phyloP scores from a whole-genome alignment of 2,329 filamentous ascomycete genomes.

The Neurospora sp. region DNA sequence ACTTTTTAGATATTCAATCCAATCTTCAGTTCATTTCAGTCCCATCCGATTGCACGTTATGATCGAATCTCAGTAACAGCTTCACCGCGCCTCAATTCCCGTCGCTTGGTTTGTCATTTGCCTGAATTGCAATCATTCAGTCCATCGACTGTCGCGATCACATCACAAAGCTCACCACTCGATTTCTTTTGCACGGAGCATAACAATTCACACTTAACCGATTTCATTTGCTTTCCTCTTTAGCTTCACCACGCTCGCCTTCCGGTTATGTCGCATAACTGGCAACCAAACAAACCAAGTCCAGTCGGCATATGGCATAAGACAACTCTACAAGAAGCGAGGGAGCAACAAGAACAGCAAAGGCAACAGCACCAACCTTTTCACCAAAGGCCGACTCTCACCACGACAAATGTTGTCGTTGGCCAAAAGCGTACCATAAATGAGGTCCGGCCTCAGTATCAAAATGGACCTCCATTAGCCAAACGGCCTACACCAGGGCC shows the following conservation, averaged over 20 bases:
- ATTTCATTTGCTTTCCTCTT: background rate
- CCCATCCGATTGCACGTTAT: background rate
- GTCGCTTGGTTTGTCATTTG: background rate
- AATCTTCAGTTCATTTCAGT: background rate
- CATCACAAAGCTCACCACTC: background rate
- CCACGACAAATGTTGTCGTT: slow-evolving; percentile 6
- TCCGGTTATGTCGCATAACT: background rate
- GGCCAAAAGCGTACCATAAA: slow-evolving; percentile 18
- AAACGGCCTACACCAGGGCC: background rate
- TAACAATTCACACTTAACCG: background rate
- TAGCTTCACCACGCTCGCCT: background rate
- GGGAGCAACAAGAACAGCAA: slow-evolving; percentile 2
- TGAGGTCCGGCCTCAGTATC: background rate
- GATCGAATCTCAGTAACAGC: background rate
- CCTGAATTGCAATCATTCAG: background rate
- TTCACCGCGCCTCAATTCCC: background rate
- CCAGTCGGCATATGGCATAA: slow-evolving; percentile 4
- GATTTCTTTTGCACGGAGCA: background rate
- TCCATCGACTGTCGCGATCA: background rate
- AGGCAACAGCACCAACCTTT: slow-evolving; percentile 8
- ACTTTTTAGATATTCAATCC: background rate
- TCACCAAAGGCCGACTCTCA: background rate
- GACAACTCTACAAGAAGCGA: background rate
- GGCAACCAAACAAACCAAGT: background rate
- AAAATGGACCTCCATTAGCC: background rate